These are phyloP conservation scores for Crataegus laevigata DNA, from an alignment of 306 rosid genomes.

Conservation along the genomic window DNA sequence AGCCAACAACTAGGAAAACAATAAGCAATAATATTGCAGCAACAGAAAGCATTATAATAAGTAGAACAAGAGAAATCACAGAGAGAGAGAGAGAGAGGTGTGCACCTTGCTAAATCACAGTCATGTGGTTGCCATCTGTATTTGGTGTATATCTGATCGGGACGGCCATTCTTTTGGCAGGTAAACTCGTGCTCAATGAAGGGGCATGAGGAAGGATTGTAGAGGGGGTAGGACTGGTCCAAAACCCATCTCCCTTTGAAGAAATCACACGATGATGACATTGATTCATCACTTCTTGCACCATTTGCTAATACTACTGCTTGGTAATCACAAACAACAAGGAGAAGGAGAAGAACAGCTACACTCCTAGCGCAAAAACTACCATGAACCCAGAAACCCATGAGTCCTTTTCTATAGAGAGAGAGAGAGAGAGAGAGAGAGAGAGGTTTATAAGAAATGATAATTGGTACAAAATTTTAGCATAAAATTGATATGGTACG, in stretches of 20 bases:
- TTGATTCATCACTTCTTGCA: not conserved
- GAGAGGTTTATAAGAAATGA: not conserved
- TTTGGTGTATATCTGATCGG: slow-evolving; percentile 51
- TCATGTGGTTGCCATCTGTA: slow-evolving; percentile 76
- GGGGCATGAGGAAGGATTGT: slow-evolving; percentile 44
- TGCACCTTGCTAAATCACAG: slow-evolving; percentile 55
- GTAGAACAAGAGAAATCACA: not conserved
- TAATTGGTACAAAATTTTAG: no score
- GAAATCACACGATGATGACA: slow-evolving; percentile 28
- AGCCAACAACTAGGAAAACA: not conserved
- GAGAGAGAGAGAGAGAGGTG: not conserved
- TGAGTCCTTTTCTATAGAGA: not conserved
- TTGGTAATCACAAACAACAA: not conserved
- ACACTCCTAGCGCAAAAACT: not conserved
- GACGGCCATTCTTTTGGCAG: slow-evolving; percentile 70
- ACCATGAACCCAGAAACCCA: slow-evolving; percentile 14
- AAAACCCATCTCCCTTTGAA: slow-evolving; percentile 66
- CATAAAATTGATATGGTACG: no score
- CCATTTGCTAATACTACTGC: not conserved
- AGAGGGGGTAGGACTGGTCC: slow-evolving; percentile 60
- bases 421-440: not conserved
- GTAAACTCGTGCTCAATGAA: slow-evolving; percentile 72
- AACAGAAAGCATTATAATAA: not conserved
- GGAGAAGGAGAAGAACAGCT: not conserved
- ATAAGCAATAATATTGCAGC: not conserved